Evolutionary conservation across 192 early-diverging fungal species (phyloP).

Genomic region (Linnemannia zychae): DNA sequence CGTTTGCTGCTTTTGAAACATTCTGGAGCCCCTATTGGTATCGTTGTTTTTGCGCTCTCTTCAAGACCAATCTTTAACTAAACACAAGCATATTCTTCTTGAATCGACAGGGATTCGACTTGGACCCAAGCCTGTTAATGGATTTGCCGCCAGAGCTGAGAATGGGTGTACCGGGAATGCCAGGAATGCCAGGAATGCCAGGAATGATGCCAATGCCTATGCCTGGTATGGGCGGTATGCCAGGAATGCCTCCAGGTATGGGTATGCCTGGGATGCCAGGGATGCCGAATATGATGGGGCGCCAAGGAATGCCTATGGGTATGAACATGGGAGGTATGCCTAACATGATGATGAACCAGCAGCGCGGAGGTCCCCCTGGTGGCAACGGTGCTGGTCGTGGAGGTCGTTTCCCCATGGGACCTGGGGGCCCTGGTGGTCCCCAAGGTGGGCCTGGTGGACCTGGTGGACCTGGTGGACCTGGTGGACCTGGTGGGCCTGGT

Average conservation of each 20-base stretch:
- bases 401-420: conserved; percentile 23
- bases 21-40: neutral
- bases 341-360: conserved; percentile 58
- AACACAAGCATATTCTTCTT: neutral
- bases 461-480: neutral
- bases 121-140: conserved; percentile 40
- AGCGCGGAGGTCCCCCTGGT: conserved; percentile 24
- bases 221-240: conserved; percentile 60
- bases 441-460: conserved; percentile 16
- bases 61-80: neutral
- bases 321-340: conserved; percentile 48
- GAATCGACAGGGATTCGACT: conserved; percentile 47
- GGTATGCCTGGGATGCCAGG: conserved; percentile 57
- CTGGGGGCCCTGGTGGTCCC: conserved; percentile 32
- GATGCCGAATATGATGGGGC: conserved; percentile 55
- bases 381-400: conserved; percentile 49
- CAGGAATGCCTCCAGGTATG: conserved; percentile 58
- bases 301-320: conserved; percentile 55
- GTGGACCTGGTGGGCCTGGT: no score
- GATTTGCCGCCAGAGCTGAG: conserved; percentile 38
- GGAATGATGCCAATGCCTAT: conserved; percentile 60
- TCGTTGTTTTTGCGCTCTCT: neutral
- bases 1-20: conserved; percentile 24
- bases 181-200: conserved; percentile 62
- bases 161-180: conserved; percentile 57